Base-by-base conservation (phyloP, 495 filamentous ascomycete genomes). In the Neurospora hispaniola region DNA sequence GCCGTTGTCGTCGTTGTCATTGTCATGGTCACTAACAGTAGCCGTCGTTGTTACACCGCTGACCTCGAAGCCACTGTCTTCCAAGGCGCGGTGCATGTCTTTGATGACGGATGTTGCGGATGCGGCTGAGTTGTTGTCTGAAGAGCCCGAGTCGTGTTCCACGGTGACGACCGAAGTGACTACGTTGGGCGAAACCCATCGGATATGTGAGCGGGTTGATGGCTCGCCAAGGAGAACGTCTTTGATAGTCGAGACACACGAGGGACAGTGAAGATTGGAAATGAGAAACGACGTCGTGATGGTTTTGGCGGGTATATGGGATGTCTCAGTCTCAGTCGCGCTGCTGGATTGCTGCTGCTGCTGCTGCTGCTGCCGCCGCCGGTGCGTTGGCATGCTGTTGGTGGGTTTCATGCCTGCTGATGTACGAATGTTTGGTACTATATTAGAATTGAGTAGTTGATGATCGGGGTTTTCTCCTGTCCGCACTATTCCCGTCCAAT, bases 251-350 rank as follows among this genome's bases (percentile, higher is more conserved):
- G 84, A 84, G 23, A 89, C 84, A 74, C 88, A 90, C 69, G 88
- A 87, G 40, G 87, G 85, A 81, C 89, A 91, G 76, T 91, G 89
- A 18, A 90, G 82, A 81, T 90, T 90, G 69, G 81, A 81, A 68
- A 88, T 78, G 31, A 88, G 76, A 73, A 87, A 84, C 27, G 84
- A 82, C n/a, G 81, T 84, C 31, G 84, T 85, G 68, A 81, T 73
- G 66, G 80, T 4, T 14, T 35, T 41, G 12, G 20, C 20, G 20
- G 48, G 16, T 38, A 35, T 38, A 27, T 16, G 27, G 23, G 54
- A 18, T 41, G 71, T 76, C 73, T 72, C 74, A 70, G 75, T 42
- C 14, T 72, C 71, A 70, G 66, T 20, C 54, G 42, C 41, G 71
- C 20, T 71, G 66, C 72, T 62, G 66, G 73, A 39, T 12, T 59